A percentile compares a stretch with the other conserved stretches of the same genome.
Conservation (phyloP, 2,329 filamentous ascomycete species). For the Paraphoma sp. region DNA sequence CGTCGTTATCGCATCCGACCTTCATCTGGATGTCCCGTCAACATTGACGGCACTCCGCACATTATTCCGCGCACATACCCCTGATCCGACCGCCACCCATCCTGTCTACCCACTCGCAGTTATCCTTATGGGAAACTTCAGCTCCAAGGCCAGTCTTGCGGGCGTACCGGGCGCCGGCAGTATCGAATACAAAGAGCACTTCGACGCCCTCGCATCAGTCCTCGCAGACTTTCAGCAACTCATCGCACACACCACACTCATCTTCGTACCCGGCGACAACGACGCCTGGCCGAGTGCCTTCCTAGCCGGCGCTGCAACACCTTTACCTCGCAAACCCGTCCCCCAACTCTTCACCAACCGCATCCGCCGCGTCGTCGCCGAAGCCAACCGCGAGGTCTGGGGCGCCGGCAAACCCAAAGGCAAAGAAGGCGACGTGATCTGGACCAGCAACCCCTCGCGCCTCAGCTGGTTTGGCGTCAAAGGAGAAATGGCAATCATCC, state of each 20-base stretch:
- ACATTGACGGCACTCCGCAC: conserved; percentile 81
- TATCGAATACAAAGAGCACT: conserved; percentile 96
- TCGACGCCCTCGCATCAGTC: conserved; percentile 83
- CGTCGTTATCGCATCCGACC: conserved; percentile 81
- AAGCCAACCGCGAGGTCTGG: conserved; percentile 73
- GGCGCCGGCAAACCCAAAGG: conserved; percentile 53
- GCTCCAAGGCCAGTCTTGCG: conserved; percentile 62
- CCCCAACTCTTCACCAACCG: conserved; percentile 91
- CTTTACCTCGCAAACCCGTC: conserved; percentile 73
- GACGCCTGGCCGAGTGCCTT: conserved; percentile 96
- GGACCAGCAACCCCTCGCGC: conserved; percentile 86
- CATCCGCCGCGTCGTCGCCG: conserved; percentile 78
- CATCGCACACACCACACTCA: conserved; percentile 79
- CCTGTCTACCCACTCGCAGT: conserved; percentile 76
- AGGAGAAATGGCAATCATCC: conserved; percentile 85
- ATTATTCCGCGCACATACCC: conserved; percentile 76
- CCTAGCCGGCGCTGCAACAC: conserved; percentile 73
- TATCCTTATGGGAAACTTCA: conserved; percentile 86
- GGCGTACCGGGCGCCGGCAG: conserved; percentile 76
- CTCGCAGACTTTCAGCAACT: conserved; percentile 84
- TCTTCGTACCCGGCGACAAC: conserved; percentile 95
- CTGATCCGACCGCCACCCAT: conserved; percentile 58
- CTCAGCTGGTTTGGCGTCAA: conserved; percentile 84
- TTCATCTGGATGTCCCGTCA: conserved; percentile 85
- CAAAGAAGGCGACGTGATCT: conserved; percentile 75